Conservation (phyloP, 225 moss, liverwort and hornwort genomes). For the Sphagnum tenellum region DNA sequence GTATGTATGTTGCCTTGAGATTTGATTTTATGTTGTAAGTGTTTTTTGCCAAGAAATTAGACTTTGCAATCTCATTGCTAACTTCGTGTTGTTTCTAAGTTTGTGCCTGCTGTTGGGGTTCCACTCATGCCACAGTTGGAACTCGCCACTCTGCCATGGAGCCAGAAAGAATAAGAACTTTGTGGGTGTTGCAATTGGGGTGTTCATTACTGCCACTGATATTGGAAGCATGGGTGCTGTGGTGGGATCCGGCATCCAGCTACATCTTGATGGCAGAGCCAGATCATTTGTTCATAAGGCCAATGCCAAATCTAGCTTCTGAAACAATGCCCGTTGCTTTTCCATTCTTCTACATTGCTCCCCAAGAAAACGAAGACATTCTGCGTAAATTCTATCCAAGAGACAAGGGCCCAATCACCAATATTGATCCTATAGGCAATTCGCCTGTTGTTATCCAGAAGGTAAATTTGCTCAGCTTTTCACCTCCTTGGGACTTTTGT, state of each 20-base stretch:
- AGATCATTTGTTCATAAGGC: conserved; percentile 79
- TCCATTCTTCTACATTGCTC: conserved; percentile 87
- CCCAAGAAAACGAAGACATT: conserved; percentile 65
- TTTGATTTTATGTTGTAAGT: too few relatives aligned
- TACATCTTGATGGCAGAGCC: conserved; percentile 98
- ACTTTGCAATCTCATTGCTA: too few relatives aligned
- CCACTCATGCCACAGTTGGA: too few relatives aligned
- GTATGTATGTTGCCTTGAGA: conserved; percentile 26
- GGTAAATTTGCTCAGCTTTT: conserved; percentile 13
- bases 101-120: too few relatives aligned
- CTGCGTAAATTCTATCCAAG: conserved; percentile 76
- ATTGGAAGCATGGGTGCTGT: conserved; percentile 6
- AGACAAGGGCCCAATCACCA: conserved; percentile 61
- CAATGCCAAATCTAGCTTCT: conserved; percentile 81
- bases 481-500: too few relatives aligned
- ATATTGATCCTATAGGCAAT: conserved; percentile 95
- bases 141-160: too few relatives aligned
- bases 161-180: too few relatives aligned
- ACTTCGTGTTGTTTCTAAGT: too few relatives aligned
- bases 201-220: too few relatives aligned
- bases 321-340: conserved; percentile 75
- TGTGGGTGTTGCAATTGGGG: too few relatives aligned
- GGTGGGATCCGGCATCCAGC: conserved; percentile 19
- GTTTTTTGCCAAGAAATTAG: too few relatives aligned
- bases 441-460: conserved; percentile 96